phyloP scores from a whole-genome alignment of 495 filamentous ascomycete species.

The Trypethelium eluteriae region DNA sequence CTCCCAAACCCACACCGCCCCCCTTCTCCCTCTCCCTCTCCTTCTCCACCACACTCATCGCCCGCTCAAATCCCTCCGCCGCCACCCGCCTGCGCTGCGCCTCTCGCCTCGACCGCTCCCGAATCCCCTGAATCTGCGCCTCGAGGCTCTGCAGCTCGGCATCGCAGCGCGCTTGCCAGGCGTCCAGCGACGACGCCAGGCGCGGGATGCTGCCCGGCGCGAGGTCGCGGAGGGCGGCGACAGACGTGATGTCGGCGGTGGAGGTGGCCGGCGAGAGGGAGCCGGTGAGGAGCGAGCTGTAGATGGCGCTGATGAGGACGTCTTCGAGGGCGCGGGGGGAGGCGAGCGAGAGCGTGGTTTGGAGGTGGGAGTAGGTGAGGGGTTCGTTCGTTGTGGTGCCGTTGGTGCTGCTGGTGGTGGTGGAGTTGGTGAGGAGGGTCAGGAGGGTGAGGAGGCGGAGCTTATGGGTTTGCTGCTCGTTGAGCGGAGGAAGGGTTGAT shows the following conservation, averaged over 20 bases:
- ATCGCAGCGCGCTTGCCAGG: constrained; percentile 71
- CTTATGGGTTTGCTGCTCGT: constrained; percentile 66
- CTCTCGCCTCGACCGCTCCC: constrained; percentile 44
- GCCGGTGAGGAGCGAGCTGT: constrained; percentile 69
- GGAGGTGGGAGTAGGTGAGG: constrained; percentile 67
- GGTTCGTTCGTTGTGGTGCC: constrained; percentile 18
- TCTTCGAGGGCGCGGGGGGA: constrained; percentile 71
- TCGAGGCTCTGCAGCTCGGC: constrained; percentile 70
- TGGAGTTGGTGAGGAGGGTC: constrained; percentile 50
- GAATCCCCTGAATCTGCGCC: constrained; percentile 53
- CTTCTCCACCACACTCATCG: constrained; percentile 38
- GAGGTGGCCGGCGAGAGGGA: constrained; percentile 71
- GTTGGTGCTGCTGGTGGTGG: constrained; percentile 44
- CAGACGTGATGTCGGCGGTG: constrained; percentile 64
- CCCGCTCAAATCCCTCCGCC: constrained; percentile 38
- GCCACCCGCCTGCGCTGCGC: constrained; percentile 44
- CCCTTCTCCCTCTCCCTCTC: constrained; percentile 37
- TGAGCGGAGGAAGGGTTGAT: constrained; percentile 61
- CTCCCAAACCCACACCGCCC: constrained; percentile 37
- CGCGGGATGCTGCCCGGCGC: constrained; percentile 56
- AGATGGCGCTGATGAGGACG: constrained; percentile 82
- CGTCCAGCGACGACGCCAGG: constrained; percentile 58
- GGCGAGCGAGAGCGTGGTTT: constrained; percentile 56
- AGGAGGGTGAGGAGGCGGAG: constrained; percentile 87
- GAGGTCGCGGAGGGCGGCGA: constrained; percentile 79